Base-by-base conservation (phyloP, 768 basidiomycete genomes). In the Nevesoporus exiguus region DNA sequence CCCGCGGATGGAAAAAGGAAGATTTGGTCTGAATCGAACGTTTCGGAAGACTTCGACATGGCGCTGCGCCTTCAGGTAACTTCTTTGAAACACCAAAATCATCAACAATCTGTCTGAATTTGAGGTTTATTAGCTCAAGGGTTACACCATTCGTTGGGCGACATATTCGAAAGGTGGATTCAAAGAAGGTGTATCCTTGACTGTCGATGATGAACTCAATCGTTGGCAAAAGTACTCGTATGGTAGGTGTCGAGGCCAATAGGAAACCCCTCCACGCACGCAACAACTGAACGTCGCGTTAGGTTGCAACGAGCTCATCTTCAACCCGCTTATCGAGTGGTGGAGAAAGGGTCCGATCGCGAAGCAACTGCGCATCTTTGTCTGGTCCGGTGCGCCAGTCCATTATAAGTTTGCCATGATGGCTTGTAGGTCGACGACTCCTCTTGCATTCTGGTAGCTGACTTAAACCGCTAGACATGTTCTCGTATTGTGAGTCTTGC, bases 211-310 rank as follows among this genome's bases (percentile, higher is more conserved):
- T 61, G 93, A 97, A 68, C 73, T 97, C 9, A 94, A 94, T 62
- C 72, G 93, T 3, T 97, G 93, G 93, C 90, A 94, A 63, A 96
- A 94, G 68, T 91, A 90, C 58, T 76, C 87, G 0, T 90, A 89
- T 70, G 88, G 86, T 63, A 3, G 66, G 61, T 58, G 74, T 30
- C 76, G 42, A 73, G 76, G 61, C 1, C 61, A 80, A 64, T 85
- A 5, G 55, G 24, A 5, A 15, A 22, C 7, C 2, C 21, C 7
- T n/a, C n/a, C n/a, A n/a, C n/a, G n/a, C n/a, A n/a, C n/a, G 8
- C 13, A 6, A 7, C 6, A n/a, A 80, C 64, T 85, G 7, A 58
- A n/a, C 11, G 10, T 8, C 3, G 21, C 7, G 13, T 33, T 11
- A 68, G 65, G 65, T 4, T 66, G 65, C 25, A 68, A 66, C 37